Evolutionary conservation across 192 early-diverging fungal species (phyloP), one percentile per base, ranked within the genome.

Genomic region (Coemansia sp.): DNA sequence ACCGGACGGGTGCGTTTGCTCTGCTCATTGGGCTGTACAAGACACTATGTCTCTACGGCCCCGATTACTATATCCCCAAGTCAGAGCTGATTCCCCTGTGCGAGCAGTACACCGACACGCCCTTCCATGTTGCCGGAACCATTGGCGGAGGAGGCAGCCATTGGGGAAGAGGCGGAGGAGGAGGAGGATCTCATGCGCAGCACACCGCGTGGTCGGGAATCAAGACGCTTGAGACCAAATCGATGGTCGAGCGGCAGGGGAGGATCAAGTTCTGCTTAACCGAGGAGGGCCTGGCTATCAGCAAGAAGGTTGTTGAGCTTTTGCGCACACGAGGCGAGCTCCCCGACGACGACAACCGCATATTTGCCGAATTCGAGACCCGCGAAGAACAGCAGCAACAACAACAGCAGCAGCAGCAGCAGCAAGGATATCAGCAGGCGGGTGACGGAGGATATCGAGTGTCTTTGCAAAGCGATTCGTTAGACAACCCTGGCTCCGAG

Each of bases 161-260:
- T 23, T 67, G 86, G 18, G 75, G 76, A 19, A 56, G 64, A 11
- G 85, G 88, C 0, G 63, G 71, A 21, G 63, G 72, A 0, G 4
- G 61, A 2, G 63, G 50, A 0, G 45, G 49, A 9, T 43, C 64
- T n/a, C 64, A 61, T 37, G 39, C 44, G 19, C 68, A 75, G 58
- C 93, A 92, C 69, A 89, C 90, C 0, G 93, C 89, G 41, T 97
- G 94, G 93, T 85, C 65, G 23, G 84, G 86, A 10, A 92, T 96
- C 77, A 89, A 86, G 62, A 92, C 86, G 0, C 79, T 97, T 61
- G 67, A 87, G 37, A 76, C 87, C 13, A 91, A 93, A 18, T 87
- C 85, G 21, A 75, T 92, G 47, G 88, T 90, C 8, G 87, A 86
- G 49, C 84, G 86, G 44, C 83, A 86, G 48, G 86, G 89, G 4